Conservation (phyloP, 371 early-diverging fungal species). For the Mortierella sp. region DNA sequence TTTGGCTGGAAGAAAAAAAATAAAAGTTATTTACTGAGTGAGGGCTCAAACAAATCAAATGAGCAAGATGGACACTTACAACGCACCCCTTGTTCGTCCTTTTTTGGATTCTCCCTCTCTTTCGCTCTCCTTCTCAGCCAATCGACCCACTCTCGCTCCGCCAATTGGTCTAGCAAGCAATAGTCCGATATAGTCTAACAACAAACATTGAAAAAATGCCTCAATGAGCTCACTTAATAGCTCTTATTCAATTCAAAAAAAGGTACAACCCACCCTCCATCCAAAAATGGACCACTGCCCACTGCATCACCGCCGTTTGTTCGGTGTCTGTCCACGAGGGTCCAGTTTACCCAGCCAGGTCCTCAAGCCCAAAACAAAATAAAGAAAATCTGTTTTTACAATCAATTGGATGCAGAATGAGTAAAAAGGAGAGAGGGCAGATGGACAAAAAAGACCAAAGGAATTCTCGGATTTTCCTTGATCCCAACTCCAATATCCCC, state of each 20-base stretch:
- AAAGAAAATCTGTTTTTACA: neutral
- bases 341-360: neutral
- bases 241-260: neutral
- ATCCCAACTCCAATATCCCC: no score
- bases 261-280: neutral
- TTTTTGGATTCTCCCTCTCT: neutral
- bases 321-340: neutral
- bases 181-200: neutral
- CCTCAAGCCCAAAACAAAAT: neutral
- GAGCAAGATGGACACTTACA: no score
- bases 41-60: neutral
- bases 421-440: neutral
- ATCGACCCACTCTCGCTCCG: constrained; percentile 6
- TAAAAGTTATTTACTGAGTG: neutral
- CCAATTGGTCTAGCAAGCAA: neutral
- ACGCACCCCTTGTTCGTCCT: neutral
- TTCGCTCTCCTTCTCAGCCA: neutral
- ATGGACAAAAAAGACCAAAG: neutral
- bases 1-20: no score
- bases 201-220: neutral
- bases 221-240: constrained; percentile 4
- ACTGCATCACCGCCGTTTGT: neutral
- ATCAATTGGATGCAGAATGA: neutral
- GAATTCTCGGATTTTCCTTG: neutral
- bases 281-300: neutral